Conservation (phyloP, 306 rosid genomes). For the Fragaria ananassa region DNA sequence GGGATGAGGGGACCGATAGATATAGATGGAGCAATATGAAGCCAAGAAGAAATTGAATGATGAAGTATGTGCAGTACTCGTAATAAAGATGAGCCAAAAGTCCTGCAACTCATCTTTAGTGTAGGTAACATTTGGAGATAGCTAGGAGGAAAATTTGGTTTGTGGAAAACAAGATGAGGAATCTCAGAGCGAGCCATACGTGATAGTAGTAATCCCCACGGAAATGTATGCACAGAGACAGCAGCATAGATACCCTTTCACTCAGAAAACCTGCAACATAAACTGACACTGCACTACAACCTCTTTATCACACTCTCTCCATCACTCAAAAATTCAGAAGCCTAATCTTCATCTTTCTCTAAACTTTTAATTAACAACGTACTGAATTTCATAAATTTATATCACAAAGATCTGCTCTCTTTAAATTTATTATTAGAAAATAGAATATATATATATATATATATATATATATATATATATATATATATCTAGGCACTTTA, state of each 20-base stretch:
- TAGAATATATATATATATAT: too few species aligned
- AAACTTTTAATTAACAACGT: not conserved
- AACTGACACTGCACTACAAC: slow-evolving; percentile 93
- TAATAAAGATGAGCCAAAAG: too few species aligned
- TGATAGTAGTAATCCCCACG: slow-evolving; percentile 62
- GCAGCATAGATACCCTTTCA: slow-evolving; percentile 7
- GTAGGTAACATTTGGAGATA: too few species aligned
- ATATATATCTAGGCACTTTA: too few species aligned
- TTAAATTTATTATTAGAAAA: too few species aligned
- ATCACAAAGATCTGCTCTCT: slow-evolving; percentile 6
- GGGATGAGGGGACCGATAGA: slow-evolving; percentile 21
- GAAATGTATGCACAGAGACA: slow-evolving; percentile 66
- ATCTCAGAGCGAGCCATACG: slow-evolving; percentile 20
- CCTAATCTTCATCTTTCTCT: slow-evolving; percentile 24
- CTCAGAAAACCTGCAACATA: slow-evolving; percentile 50
- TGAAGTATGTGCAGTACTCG: not conserved
- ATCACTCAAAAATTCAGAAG: slow-evolving; percentile 9
- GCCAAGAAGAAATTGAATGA: slow-evolving; percentile 16
- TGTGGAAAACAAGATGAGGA: too few species aligned
- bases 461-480: too few species aligned
- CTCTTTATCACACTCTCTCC: slow-evolving; percentile 44
- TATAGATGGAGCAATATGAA: slow-evolving; percentile 3
- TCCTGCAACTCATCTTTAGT: too few species aligned
- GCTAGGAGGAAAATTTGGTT: too few species aligned
- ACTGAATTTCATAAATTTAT: slow-evolving; percentile 6